phyloP scores from a whole-genome alignment of 2,329 filamentous ascomycete species.

The Talaromyces sp. region DNA sequence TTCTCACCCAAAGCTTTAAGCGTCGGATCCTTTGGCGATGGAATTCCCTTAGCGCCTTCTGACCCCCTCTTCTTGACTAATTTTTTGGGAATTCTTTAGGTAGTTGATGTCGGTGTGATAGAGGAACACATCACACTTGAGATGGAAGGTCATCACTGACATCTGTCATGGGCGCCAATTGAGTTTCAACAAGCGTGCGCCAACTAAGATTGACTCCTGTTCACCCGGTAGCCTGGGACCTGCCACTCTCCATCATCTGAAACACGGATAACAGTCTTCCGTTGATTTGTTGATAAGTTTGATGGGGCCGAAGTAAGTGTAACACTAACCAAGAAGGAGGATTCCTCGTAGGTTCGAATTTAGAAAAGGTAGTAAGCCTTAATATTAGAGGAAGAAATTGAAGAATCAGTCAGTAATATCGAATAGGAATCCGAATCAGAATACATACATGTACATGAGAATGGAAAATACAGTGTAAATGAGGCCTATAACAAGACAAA shows the following conservation, averaged over 20 bases:
- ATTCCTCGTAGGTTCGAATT: too few relatives aligned
- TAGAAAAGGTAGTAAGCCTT: too few relatives aligned
- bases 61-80: not conserved
- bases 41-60: too few relatives aligned
- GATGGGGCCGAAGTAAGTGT: not conserved
- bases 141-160: conserved; percentile 5
- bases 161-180: conserved; percentile 34
- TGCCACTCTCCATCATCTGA: conserved; percentile 9
- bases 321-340: too few relatives aligned
- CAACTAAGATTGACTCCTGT: conserved; percentile 32
- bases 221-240: conserved; percentile 34
- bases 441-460: too few relatives aligned
- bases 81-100: not conserved
- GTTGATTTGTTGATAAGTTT: not conserved
- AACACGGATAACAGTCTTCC: conserved; percentile 24
- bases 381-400: too few relatives aligned
- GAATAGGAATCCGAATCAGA: too few relatives aligned
- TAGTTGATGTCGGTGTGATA: not conserved
- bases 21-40: not conserved
- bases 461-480: not conserved
- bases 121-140: too few relatives aligned
- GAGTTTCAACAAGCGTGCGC: conserved; percentile 39
- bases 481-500: not conserved
- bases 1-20: too few relatives aligned
- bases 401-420: not conserved